Base-by-base conservation (phyloP, 371 early-diverging fungal genomes). In the Rhizopus delemar region DNA sequence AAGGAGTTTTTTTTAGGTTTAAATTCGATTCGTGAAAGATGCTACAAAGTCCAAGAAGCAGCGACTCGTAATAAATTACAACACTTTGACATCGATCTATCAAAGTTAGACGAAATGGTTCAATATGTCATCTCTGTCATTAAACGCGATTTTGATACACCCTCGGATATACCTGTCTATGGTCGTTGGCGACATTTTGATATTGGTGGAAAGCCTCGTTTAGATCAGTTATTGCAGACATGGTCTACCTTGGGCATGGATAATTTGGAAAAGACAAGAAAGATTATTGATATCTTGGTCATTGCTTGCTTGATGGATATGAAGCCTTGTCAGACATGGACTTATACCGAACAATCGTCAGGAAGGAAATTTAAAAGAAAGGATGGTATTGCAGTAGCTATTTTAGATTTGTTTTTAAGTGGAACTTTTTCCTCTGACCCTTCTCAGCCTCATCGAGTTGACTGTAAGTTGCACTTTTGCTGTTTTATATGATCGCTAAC, bases 161-260 rank as follows among this genome's bases (percentile, higher is more conserved):
- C 83, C 12, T 63, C 74, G n/a, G 68, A 73, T 28, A 90, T 96
- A 41, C 95, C 96, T 12, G 84, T 86, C 1, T 94, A 96, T 63
- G 85, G 94, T 33, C 83, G 97, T 50, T 93, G 93, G 91, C 86
- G 97, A 33, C 93, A 94, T 50, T 95, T 93, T 75, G 89, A 90
- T 56, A 83, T 89, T 12, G 80, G 85, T 8, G 77, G 74, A 13
- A 64, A 75, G 35, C 80, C 81, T 12, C 81, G 90, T n/a, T 59
- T 87, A 29, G 75, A 75, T n/a, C 78, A 82, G 34, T 69, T 93
- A 33, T 60, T 89, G 3, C 65, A 70, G 33, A 57, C 70, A 6
- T 78, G 78, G 81, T 56, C 73, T 2, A 73, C 66, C 41, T 63
- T 69, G 7, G 73, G 75, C 13, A 75, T 80, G 28, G 75, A 80